phyloP scores from a whole-genome alignment of 352 stramenopile species.

The Achlya hypogyna region DNA sequence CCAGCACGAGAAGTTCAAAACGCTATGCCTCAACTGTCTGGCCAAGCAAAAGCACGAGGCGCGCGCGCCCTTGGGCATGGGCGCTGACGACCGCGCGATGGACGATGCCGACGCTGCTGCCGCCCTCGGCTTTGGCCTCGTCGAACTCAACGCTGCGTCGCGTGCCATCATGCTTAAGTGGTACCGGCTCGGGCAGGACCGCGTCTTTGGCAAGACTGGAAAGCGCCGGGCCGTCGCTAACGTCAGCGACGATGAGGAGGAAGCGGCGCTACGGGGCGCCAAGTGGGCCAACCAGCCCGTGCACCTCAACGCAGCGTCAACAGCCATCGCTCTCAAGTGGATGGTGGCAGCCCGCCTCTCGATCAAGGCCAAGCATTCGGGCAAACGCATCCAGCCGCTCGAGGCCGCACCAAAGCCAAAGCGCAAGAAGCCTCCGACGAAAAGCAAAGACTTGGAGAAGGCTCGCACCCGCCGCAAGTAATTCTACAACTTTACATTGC shows the following conservation, averaged over 20 bases:
- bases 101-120: slow-evolving; percentile 24
- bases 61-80: slow-evolving; percentile 25
- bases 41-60: slow-evolving; percentile 40
- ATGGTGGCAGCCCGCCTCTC: slow-evolving; percentile 51
- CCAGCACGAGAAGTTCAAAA: slow-evolving; percentile 91
- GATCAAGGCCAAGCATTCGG: slow-evolving; percentile 28
- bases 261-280: slow-evolving; percentile 48
- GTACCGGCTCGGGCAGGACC: slow-evolving; percentile 85
- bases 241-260: slow-evolving; percentile 84
- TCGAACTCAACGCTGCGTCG: slow-evolving; percentile 76
- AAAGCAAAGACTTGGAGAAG: slow-evolving; percentile 39
- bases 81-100: slow-evolving; percentile 23
- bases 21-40: slow-evolving; percentile 90
- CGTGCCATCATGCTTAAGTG: slow-evolving; percentile 87
- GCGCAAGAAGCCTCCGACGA: slow-evolving; percentile 66
- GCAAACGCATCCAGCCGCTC: slow-evolving; percentile 46
- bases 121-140: slow-evolving; percentile 32
- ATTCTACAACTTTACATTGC: neutral
- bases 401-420: slow-evolving; percentile 54
- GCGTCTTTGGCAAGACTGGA: slow-evolving; percentile 69
- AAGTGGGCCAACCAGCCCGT: slow-evolving; percentile 76
- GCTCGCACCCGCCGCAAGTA: slow-evolving; percentile 65
- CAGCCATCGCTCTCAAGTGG: slow-evolving; percentile 76
- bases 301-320: slow-evolving; percentile 61
- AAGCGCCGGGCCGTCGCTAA: slow-evolving; percentile 50